Percentiles rank a stretch among this genome's conserved stretches.
phyloP scores from a whole-genome alignment of 1,284 basidiomycete genomes.

The Ganoderma multipileum region DNA sequence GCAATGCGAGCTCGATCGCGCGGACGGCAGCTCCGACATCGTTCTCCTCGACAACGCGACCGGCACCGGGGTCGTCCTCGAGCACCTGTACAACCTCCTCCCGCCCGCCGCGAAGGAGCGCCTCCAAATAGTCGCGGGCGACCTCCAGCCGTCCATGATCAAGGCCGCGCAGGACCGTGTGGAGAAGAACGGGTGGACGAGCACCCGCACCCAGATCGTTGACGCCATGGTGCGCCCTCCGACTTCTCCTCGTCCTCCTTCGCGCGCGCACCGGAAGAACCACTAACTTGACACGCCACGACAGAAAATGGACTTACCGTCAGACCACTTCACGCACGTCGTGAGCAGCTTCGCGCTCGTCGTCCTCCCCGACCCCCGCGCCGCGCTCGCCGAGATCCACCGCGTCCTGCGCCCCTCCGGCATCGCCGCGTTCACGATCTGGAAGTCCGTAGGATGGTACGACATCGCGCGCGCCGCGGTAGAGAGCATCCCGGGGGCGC shows the following conservation, averaged over 20 bases:
- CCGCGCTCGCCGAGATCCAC: slow-evolving; percentile 1
- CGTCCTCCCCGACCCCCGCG: slow-evolving; percentile 5
- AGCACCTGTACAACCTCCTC: slow-evolving; percentile 13
- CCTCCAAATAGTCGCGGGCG: slow-evolving; percentile 11
- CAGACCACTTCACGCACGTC: slow-evolving; percentile 19
- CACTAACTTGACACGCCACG: not conserved
- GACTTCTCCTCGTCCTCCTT: not conserved
- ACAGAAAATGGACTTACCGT: slow-evolving; percentile 16
- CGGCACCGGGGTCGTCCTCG: slow-evolving; percentile 14
- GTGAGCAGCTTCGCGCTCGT: slow-evolving; percentile 6
- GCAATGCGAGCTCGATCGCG: slow-evolving; percentile 15
- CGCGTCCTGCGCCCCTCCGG: slow-evolving; percentile 10
- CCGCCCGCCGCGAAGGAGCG: slow-evolving; percentile 7
- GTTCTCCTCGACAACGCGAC: slow-evolving; percentile 21
- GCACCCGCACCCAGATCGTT: slow-evolving; percentile 9
- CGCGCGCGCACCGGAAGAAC: not conserved
- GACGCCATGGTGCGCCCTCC: slow-evolving; percentile 14
- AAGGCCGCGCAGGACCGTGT: slow-evolving; percentile 15
- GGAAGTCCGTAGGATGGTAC: slow-evolving; percentile 8
- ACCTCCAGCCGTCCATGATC: slow-evolving; percentile 17
- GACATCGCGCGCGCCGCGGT: not conserved
- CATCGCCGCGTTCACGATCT: slow-evolving; percentile 4
- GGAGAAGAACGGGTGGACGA: slow-evolving; percentile 12
- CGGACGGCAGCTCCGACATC: slow-evolving; percentile 12
- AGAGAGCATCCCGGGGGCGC: slow-evolving; percentile 1